Base-by-base conservation (phyloP, 441 rosid species). In the Gossypium gossypioides region DNA sequence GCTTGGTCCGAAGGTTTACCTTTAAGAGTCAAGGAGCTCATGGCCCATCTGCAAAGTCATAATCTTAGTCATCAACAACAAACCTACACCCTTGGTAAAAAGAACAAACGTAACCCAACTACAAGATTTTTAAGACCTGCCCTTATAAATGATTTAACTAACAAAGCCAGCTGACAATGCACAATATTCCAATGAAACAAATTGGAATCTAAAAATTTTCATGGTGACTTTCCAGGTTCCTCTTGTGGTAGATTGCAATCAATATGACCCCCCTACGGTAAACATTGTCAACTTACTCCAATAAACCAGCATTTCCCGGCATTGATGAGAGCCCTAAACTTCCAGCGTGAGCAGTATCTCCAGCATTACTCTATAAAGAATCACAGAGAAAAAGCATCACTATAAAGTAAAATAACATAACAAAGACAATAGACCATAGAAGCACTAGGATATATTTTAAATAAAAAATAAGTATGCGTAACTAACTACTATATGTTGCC, bases 1-100 rank as follows among this genome's bases (percentile, higher is more conserved):
- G 91, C 85, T 75, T 90, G 99, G 66, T 96, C 97, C 18, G 89
- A 84, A 75, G 89, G 90, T 85, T 93, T 96, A 72, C 97, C 97
- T 86, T 91, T 96, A 56, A 87, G 89, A 54, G 96, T 93, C 89
- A 96, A 84, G 76, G 99, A 96, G 86, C 98, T 93, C 94, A 96
- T 90, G 72, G 99, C 99, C 99, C 98, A 96, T 76, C 99, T 93
- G 83, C 73, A 80, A 25, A 56, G 68, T 32, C 70, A 65, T 27
- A 55, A 60, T 24, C 19, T 56, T 37, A 29, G 64, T 34, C 5
- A 16, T 71, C 68, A 52, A 34, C 42, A 59, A n/a, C 65, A 51
- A 77, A 63, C 48, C 52, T 0, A 22, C 40, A 29, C 18, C 50
- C 34, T 50, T 3, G 52, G 68, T 21, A 57, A 69, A 50, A 19